Evolutionary conservation across 148 eudicot genomes (phyloP), one percentile per base, ranked within the genome.

Genomic region (Gaultheria prostrata): DNA sequence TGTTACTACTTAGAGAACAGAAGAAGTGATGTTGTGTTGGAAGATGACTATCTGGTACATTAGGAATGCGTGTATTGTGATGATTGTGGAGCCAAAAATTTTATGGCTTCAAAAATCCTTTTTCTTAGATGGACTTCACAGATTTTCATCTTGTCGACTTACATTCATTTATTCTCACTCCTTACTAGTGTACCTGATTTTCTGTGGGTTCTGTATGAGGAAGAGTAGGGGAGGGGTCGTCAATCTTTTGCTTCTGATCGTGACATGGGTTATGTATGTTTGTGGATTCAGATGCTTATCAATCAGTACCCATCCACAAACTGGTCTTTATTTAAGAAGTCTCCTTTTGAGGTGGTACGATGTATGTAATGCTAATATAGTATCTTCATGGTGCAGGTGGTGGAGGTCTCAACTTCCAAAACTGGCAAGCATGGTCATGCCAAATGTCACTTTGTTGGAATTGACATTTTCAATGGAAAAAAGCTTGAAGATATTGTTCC

Each of bases 401-500:
- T 93, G 76, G 98, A 94, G 85, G 95, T 94, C 63, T 94, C 98
- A 46, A 93, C 98, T 81, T 94, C 98, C 81, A 94, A 94, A 86
- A 91, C 98, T 77, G 98, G 95, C 77, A 94, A 94, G 94, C 98
- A 94, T 56, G 95, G 95, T 18, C 98, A 94, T 76, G 95, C 94
- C n/a, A 91, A 92, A 65, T 92, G 97, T 84, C 94, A 89, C 90
- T 91, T 91, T 82, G 94, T 94, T 71, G 95, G 83, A 18, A 91
- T 94, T 78, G 97, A 94, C 84, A 94, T 94, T 85, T 94, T 94
- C 90, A 94, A 84, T 85, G 92, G 87, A 39, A 94, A 94, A 88
- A 93, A 93, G 86, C 95, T 92, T 53, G 97, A 93, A 53, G 95
- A 93, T 88, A 93, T 63, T 63, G 70, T 63, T 63, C 70, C 70